Conservation (phyloP, 106 monocot genomes). For the Phalaenopsis equestris region DNA sequence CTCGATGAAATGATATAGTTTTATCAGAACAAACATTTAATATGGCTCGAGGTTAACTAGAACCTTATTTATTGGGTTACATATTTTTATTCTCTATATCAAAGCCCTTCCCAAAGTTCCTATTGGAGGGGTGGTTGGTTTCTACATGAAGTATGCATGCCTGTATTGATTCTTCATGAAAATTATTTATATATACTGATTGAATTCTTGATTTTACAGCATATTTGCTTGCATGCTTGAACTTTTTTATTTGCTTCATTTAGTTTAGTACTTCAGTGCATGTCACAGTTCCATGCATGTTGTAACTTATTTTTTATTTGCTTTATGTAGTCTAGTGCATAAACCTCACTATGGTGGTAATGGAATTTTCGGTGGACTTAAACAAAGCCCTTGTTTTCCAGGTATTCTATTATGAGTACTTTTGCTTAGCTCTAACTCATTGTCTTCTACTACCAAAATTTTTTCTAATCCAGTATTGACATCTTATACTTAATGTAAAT, state of each 20-base stretch:
- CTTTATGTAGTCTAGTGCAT: constrained; percentile 1
- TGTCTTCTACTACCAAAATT: background rate
- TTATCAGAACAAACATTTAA: too few species aligned
- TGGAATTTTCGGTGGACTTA: constrained; percentile 4
- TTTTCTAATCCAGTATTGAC: background rate
- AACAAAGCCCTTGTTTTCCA: constrained; percentile 8
- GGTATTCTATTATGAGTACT: constrained; percentile 1
- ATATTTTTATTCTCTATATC: too few species aligned
- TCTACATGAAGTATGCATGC: too few species aligned
- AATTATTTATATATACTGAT: background rate
- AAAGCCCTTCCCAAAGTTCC: too few species aligned
- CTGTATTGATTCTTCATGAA: too few species aligned
- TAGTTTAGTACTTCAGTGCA: background rate
- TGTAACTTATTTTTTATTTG: background rate
- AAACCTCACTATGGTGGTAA: background rate
- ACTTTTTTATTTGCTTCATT: background rate
- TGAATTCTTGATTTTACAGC: background rate
- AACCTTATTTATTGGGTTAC: too few species aligned
- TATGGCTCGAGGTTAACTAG: too few species aligned
- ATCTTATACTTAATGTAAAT: background rate
- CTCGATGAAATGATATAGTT: too few species aligned
- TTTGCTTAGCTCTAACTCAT: background rate
- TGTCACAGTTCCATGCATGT: background rate
- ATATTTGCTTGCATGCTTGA: background rate
- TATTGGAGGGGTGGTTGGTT: too few species aligned